phyloP scores from a whole-genome alignment of 345 rosid genomes.

The Sisymbrium irio region DNA sequence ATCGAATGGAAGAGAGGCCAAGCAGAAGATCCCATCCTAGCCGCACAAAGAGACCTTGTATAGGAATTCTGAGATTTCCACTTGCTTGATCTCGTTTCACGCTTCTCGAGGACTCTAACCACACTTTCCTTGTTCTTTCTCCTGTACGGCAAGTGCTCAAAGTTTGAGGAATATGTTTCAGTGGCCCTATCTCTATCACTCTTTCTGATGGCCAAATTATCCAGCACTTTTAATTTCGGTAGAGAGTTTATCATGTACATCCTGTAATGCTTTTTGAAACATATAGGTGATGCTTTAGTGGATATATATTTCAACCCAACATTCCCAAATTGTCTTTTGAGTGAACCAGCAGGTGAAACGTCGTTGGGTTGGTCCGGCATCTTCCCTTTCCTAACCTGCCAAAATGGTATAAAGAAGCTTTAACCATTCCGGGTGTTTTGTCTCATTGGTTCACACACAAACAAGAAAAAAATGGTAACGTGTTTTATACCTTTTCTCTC shows the following conservation, averaged over 20 bases:
- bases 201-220: slow-evolving; percentile 62
- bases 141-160: slow-evolving; percentile 75
- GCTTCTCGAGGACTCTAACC: slow-evolving; percentile 60
- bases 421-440: background rate
- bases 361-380: slow-evolving; percentile 37
- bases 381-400: slow-evolving; percentile 46
- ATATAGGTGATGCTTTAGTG: slow-evolving; percentile 73
- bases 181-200: slow-evolving; percentile 70
- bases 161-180: slow-evolving; percentile 50
- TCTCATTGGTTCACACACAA: background rate
- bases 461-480: background rate
- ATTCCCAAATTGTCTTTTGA: slow-evolving; percentile 38
- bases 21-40: slow-evolving; percentile 80
- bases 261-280: slow-evolving; percentile 83
- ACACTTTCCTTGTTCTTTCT: slow-evolving; percentile 70
- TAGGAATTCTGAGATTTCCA: slow-evolving; percentile 57
- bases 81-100: slow-evolving; percentile 61
- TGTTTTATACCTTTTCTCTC: slow-evolving; percentile 55
- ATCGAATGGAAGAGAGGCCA: slow-evolving; percentile 78
- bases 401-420: slow-evolving; percentile 22
- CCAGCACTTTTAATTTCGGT: slow-evolving; percentile 70
- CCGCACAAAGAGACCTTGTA: slow-evolving; percentile 80
- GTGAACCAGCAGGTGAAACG: slow-evolving; percentile 39
- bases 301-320: slow-evolving; percentile 58
- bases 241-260: slow-evolving; percentile 80